These are phyloP conservation scores for Suillus bovinus DNA, from an alignment of 768 basidiomycete genomes.

Conservation along the genomic window DNA sequence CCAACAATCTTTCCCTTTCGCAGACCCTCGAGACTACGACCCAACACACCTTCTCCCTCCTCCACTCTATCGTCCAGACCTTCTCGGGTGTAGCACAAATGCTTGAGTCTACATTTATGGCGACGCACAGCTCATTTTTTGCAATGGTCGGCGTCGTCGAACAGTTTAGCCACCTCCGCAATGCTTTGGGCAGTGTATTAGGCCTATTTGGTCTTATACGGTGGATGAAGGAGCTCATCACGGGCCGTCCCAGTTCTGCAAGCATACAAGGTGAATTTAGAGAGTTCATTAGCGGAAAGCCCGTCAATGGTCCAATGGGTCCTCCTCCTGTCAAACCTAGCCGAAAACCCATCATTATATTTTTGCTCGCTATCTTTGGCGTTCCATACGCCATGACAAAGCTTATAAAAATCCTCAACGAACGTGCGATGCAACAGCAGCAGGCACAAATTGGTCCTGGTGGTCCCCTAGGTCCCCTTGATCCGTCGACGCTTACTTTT, in stretches of 20 bases:
- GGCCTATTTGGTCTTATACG: slow-evolving; percentile 88
- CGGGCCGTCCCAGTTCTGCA: slow-evolving; percentile 42
- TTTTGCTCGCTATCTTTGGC: slow-evolving; percentile 92
- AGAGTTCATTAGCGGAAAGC: slow-evolving; percentile 70
- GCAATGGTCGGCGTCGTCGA: slow-evolving; percentile 97
- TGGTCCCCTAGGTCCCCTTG: slow-evolving; percentile 51
- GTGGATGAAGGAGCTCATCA: slow-evolving; percentile 74
- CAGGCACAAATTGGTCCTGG: slow-evolving; percentile 36
- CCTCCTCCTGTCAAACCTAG: slow-evolving; percentile 58
- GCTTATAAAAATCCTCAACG: slow-evolving; percentile 76
- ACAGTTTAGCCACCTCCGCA: slow-evolving; percentile 88
- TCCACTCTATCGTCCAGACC: slow-evolving; percentile 94
- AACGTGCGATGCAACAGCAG: slow-evolving; percentile 54
- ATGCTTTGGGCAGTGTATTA: slow-evolving; percentile 91
- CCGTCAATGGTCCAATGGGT: slow-evolving; percentile 48
- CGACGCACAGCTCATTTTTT: slow-evolving; percentile 93
- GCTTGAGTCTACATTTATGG: slow-evolving; percentile 97
- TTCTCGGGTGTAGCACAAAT: slow-evolving; percentile 95
- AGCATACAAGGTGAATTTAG: slow-evolving; percentile 67
- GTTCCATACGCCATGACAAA: slow-evolving; percentile 92
- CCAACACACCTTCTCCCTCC: slow-evolving; percentile 87
- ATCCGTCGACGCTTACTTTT: slow-evolving; percentile 81
- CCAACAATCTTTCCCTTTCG: slow-evolving; percentile 65
- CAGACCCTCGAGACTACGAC: slow-evolving; percentile 90
- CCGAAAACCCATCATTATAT: slow-evolving; percentile 89